Base-by-base conservation (phyloP, 75 land plant genomes). In the Pinus tabuliformis region DNA sequence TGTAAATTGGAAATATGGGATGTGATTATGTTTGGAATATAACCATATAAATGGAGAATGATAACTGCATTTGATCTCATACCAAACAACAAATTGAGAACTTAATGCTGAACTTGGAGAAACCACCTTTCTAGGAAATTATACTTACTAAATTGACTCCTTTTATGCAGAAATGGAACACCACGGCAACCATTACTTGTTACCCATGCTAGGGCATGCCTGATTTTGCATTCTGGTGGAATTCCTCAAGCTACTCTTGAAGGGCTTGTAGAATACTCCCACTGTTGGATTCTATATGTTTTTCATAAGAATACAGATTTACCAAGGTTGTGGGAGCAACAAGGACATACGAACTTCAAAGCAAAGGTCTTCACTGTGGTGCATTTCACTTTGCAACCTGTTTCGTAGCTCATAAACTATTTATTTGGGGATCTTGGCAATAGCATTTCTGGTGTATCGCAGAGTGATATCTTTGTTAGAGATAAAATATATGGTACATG, bases 201-300 rank as follows among this genome's bases (percentile, higher is more conserved):
- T 6, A 87, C 98, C 60, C 85, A 86, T 74, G 95, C 99, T 56
- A 89, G 92, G 76, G 95, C 99, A 77, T 86, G 96, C 57, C 72
- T 97, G 63, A 78, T 89, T 15, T 75, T 97, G 78, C 81, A 91
- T 72, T 49, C 88, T 17, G 52, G 74, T 52, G 81, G 91, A 4
- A 92, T 89, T 42, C 95, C 99, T 73, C 83, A 85, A 64, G 91
- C 85, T 59, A 87, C 98, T 52, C 85, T 97, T 45, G 98, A 97
- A 73, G 99, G 99, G 26, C 92, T 97, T 70, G 84, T 60, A 61
- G 88, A 84, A 70, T 97, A 92, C 78, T 97, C 99, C 42, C 98
- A 97, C 77, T 97, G 99, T 79, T 97, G 99, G 99, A 78, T 97
- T 68, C 73, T 97, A n/a, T 97, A 91, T 80, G 89, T 97, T 62